Conservation (phyloP, 148 eudicot species). For the Polygonum maritimum region DNA sequence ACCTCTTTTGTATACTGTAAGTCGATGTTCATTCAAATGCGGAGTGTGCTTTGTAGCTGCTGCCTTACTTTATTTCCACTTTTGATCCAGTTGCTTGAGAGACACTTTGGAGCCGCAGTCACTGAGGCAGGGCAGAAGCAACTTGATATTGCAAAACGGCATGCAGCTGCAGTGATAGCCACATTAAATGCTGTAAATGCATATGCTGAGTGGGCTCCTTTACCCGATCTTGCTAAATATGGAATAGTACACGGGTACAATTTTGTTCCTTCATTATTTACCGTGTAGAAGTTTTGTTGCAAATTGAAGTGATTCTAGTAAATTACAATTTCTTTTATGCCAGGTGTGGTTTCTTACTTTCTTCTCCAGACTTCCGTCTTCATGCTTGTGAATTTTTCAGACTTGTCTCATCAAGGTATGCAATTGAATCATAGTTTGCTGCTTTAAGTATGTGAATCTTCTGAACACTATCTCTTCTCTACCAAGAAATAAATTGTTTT, state of each 20-base stretch:
- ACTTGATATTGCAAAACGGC: conserved; percentile 81
- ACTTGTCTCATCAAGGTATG: conserved; percentile 78
- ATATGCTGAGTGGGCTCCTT: conserved; percentile 98
- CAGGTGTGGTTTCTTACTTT: conserved; percentile 92
- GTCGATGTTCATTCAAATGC: conserved; percentile 19
- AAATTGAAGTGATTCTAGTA: background rate
- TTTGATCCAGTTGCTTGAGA: conserved; percentile 66
- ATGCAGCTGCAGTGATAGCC: conserved; percentile 84
- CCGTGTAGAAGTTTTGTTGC: background rate
- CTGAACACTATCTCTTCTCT: background rate
- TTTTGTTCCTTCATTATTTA: background rate
- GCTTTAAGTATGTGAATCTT: background rate
- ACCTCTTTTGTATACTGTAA: conserved; percentile 78
- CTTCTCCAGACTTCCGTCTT: conserved; percentile 92
- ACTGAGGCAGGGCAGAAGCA: conserved; percentile 75
- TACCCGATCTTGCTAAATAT: conserved; percentile 81
- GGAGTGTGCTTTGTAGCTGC: background rate
- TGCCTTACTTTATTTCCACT: background rate
- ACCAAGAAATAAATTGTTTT: background rate
- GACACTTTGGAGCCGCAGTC: conserved; percentile 88
- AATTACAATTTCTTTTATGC: conserved; percentile 1
- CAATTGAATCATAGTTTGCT: conserved; percentile 9
- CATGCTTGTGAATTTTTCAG: conserved; percentile 97
- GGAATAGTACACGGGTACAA: conserved; percentile 82
- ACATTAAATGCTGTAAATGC: conserved; percentile 87